Evolutionary conservation across 2,329 filamentous ascomycete genomes (phyloP), one percentile per base, ranked within the genome.

Genomic region (Apiospora arundinis): DNA sequence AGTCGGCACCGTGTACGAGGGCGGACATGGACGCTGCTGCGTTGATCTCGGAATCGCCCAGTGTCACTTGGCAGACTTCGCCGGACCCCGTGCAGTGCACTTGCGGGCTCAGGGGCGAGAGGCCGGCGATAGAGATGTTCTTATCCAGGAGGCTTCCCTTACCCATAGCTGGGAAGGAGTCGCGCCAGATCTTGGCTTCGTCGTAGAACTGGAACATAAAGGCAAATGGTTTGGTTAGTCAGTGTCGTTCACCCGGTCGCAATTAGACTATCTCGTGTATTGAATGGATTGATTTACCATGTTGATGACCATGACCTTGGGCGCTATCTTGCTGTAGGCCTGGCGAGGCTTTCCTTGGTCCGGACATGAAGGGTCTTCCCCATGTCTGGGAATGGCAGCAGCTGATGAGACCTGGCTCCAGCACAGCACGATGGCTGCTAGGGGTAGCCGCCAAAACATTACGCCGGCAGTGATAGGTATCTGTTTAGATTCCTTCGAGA

Each of bases 41-140:
- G 78, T 95, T 95, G 83, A 95, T 93, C 81, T 94, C 92, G 12
- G 86, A 85, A 79, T 92, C 91, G 70, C 92, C 92, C 1, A 90
- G 89, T 11, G 90, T 89, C 65, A 93, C 76, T 77, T 94, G 92
- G 81, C 93, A 95, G 67, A 95, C 82, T 3, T 86, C 83, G 42
- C 87, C 84, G 74, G 90, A 82, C 14, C 82, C 81, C 0, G 89
- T 91, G 80, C 92, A 95, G 79, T 91, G 89, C 0, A 90, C 86
- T 23, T 88, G 81, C 0, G 91, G 91, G 77, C 88, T 93, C 2
- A 92, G 80, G 76, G 91, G 90, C 0, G 90, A 92, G 14, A 92
- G 83, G 1, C 91, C 91, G 0, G 90, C 87, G 0, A 90, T 79
- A 2, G 88, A 85, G 75, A 92, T 83, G 73, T 90, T 89, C 49